Conservation (phyloP, 495 filamentous ascomycete genomes). For the Haplographium delicatum region DNA sequence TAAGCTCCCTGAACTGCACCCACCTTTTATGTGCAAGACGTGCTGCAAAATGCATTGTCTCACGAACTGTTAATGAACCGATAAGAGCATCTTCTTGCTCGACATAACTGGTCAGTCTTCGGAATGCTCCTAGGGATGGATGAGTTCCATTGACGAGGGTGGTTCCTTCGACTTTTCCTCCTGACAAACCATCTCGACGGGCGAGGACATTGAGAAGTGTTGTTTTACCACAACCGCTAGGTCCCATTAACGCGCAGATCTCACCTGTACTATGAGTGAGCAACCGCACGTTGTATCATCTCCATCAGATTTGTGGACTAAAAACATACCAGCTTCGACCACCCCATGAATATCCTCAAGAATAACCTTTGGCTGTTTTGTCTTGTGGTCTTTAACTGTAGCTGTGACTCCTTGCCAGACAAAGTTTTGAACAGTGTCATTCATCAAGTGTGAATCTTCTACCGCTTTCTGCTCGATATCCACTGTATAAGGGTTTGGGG, state of each 20-base stretch:
- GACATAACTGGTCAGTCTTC: conserved; percentile 61
- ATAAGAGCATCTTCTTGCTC: conserved; percentile 84
- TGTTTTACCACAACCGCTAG: conserved; percentile 62
- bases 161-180: conserved; percentile 18
- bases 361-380: conserved; percentile 51
- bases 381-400: conserved; percentile 62
- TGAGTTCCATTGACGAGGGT: conserved; percentile 54
- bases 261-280: background rate
- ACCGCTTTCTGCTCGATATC: conserved; percentile 25
- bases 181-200: conserved; percentile 30
- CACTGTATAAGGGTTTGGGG: conserved; percentile 8
- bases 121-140: conserved; percentile 33
- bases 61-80: conserved; percentile 68
- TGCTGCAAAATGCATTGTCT: conserved; percentile 69
- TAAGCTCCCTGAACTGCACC: background rate
- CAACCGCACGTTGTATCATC: background rate
- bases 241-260: conserved; percentile 66
- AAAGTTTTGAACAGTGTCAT: conserved; percentile 40
- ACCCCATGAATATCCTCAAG: conserved; percentile 47
- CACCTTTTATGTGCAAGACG: conserved; percentile 28
- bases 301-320: background rate
- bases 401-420: conserved; percentile 59
- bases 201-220: conserved; percentile 59
- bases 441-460: conserved; percentile 31
- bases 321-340: conserved; percentile 40